Evolutionary conservation across 192 early-diverging fungal species (phyloP).

Genomic region (Coemansia nantahalensis): DNA sequence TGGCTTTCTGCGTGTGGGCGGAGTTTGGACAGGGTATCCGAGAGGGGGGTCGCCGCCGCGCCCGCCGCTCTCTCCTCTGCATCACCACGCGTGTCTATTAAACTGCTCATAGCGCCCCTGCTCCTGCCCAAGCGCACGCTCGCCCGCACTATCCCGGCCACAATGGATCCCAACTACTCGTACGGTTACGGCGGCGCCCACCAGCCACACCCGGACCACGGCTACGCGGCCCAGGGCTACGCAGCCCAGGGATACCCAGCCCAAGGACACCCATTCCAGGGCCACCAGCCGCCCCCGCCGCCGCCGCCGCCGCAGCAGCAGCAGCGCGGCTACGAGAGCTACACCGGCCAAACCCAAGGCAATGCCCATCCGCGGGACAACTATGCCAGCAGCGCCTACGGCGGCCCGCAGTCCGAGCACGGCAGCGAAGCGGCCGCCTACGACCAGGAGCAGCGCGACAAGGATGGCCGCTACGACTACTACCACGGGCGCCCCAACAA

Average conservation of each 20-base stretch:
- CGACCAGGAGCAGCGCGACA: too few species aligned
- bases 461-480: neutral
- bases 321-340: constrained; percentile 12
- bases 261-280: constrained; percentile 10
- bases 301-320: constrained; percentile 5
- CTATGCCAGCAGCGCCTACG: neutral
- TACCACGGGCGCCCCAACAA: constrained; percentile 1
- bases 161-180: constrained; percentile 2
- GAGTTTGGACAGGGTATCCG: too few species aligned
- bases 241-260: neutral
- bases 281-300: neutral
- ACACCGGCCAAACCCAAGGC: neutral
- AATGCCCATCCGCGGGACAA: neutral
- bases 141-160: too few species aligned
- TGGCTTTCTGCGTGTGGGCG: too few species aligned
- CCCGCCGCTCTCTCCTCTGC: too few species aligned
- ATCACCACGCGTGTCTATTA: too few species aligned
- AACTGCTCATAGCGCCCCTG: too few species aligned
- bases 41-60: too few species aligned
- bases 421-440: neutral
- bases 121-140: too few species aligned
- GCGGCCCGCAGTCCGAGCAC: neutral
- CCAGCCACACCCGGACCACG: constrained; percentile 1
- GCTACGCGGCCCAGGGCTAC: constrained; percentile 5
- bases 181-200: constrained; percentile 16